A percentile compares a stretch with the other conserved stretches of the same genome.
Evolutionary conservation across 805 yeast genomes (phyloP).

Genomic region (Ogataea neopini): DNA sequence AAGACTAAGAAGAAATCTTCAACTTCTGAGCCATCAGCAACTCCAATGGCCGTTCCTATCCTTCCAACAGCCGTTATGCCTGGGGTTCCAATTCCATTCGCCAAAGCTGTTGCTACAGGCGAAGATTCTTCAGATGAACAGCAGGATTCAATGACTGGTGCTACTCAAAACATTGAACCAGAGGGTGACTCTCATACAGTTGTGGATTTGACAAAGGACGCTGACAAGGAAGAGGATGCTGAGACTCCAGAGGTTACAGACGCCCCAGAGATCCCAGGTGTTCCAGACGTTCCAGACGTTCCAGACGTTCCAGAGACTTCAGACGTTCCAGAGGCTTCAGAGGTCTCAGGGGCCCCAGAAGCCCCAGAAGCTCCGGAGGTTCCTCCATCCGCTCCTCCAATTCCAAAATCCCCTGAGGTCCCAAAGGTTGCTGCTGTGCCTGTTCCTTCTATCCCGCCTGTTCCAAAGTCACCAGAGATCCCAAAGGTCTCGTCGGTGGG

Average conservation of each 20-base stretch:
- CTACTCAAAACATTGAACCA: too few relatives aligned
- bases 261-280: slow-evolving; percentile 13
- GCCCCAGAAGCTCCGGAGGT: slow-evolving; percentile 3
- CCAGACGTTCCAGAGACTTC: slow-evolving; percentile 3
- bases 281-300: too few relatives aligned
- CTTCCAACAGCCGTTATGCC: slow-evolving; percentile 15
- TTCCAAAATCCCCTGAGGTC: slow-evolving; percentile 14
- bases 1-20: slow-evolving; percentile 18
- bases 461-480: slow-evolving; percentile 12
- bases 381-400: slow-evolving; percentile 11
- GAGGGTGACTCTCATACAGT: neutral
- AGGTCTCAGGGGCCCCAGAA: neutral
- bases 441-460: neutral
- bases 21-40: slow-evolving; percentile 25
- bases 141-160: too few relatives aligned
- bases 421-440: neutral
- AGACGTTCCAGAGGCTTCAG: slow-evolving; percentile 1
- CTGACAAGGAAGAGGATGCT: neutral
- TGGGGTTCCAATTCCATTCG: slow-evolving; percentile 10
- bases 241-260: neutral
- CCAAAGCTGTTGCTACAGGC: neutral
- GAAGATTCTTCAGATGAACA: slow-evolving; percentile 3
- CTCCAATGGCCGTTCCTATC: slow-evolving; percentile 39
- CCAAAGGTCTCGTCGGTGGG: too few relatives aligned
- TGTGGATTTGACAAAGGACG: neutral